Evolutionary conservation across 139 green algal genomes (phyloP).

Genomic region (Chlorella sp.): DNA sequence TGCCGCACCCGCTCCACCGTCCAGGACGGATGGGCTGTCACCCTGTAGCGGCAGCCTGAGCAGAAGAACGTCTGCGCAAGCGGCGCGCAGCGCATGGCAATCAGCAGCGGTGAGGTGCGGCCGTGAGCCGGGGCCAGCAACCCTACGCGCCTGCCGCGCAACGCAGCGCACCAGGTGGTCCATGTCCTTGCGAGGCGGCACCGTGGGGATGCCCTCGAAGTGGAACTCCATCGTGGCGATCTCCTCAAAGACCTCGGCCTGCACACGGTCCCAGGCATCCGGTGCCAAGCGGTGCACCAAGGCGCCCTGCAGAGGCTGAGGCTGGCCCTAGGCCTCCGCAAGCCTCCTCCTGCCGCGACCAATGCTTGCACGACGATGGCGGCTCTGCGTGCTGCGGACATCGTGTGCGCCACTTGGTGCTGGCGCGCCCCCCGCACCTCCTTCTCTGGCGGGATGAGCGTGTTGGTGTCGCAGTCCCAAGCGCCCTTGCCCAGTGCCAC

Average conservation of each 20-base stretch:
- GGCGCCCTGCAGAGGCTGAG: too few species aligned
- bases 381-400: not conserved
- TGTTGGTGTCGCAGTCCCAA: slow-evolving; percentile 85
- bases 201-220: slow-evolving; percentile 89
- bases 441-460: slow-evolving; percentile 79
- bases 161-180: slow-evolving; percentile 56
- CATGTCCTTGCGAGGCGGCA: slow-evolving; percentile 83
- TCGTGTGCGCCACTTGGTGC: not conserved
- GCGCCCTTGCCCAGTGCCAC: slow-evolving; percentile 74
- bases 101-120: not conserved
- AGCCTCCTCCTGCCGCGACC: too few species aligned
- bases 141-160: not conserved
- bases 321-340: too few species aligned
- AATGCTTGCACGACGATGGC: not conserved
- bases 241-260: slow-evolving; percentile 92
- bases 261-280: not conserved
- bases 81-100: not conserved
- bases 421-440: slow-evolving; percentile 42
- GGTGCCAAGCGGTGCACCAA: not conserved
- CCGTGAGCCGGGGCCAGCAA: not conserved
- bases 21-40: slow-evolving; percentile 70
- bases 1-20: slow-evolving; percentile 43
- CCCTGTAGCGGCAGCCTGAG: slow-evolving; percentile 79
- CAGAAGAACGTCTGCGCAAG: slow-evolving; percentile 68
- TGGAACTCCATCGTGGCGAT: slow-evolving; percentile 86